These are phyloP conservation scores for Gamarada debralockiae DNA, from an alignment of 495 filamentous ascomycete species.

Conservation along the genomic window DNA sequence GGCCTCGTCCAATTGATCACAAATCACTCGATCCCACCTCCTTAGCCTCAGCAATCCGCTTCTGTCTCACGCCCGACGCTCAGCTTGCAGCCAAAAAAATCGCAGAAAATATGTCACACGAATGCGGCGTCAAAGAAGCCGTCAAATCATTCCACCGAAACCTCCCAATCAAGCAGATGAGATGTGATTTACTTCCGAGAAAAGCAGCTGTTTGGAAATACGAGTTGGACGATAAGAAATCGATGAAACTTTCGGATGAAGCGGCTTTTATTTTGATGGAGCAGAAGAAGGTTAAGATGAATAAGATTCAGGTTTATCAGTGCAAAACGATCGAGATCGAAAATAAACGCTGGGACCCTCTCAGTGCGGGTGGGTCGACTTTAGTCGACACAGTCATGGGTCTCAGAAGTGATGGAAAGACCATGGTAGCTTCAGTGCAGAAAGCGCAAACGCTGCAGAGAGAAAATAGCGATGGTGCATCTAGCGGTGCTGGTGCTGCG, in stretches of 20 bases:
- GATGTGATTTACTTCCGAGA: conserved; percentile 46
- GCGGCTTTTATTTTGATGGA: conserved; percentile 1
- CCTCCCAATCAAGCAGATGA: conserved; percentile 40
- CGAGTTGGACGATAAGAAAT: neutral
- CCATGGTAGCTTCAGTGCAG: neutral
- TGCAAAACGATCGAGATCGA: conserved; percentile 20
- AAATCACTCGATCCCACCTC: conserved; percentile 38
- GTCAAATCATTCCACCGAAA: conserved; percentile 28
- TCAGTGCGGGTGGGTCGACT: neutral
- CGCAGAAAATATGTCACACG: conserved; percentile 34
- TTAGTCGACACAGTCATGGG: neutral
- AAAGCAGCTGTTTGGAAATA: conserved; percentile 23
- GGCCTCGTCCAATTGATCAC: conserved; percentile 39
- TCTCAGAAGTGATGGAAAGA: conserved; percentile 2
- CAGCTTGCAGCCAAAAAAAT: conserved; percentile 43
- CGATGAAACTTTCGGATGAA: conserved; percentile 1
- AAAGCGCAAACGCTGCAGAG: neutral
- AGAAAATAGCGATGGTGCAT: neutral
- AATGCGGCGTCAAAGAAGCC: conserved; percentile 21
- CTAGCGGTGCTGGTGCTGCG: conserved; percentile 4
- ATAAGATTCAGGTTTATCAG: neutral
- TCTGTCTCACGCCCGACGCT: conserved; percentile 34
- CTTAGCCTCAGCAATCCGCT: conserved; percentile 36
- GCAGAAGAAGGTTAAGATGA: neutral
- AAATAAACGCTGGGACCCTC: neutral